Conservation (phyloP, 2,329 filamentous ascomycete species). For the Ascochyta koolunga region DNA sequence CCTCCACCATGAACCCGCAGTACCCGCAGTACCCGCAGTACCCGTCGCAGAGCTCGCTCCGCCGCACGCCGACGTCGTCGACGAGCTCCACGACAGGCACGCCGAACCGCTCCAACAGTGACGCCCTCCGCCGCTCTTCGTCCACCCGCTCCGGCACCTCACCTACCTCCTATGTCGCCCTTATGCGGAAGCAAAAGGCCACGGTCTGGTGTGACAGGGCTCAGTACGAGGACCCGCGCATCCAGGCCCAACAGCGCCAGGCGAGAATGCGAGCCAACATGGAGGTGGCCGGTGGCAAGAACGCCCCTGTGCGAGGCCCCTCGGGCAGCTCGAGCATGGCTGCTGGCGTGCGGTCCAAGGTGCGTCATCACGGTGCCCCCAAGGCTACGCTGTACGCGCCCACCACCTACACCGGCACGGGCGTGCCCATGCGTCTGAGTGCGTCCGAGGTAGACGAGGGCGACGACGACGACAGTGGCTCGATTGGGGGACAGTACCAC, state of each 20-base stretch:
- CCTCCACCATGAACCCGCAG: constrained; percentile 39
- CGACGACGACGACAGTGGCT: constrained; percentile 73
- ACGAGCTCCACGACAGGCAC: constrained; percentile 66
- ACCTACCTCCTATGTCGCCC: constrained; percentile 83
- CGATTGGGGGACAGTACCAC: constrained; percentile 58
- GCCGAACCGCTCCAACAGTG: constrained; percentile 55
- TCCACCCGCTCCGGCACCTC: constrained; percentile 75
- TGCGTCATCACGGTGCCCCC: constrained; percentile 83
- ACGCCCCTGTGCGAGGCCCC: constrained; percentile 43
- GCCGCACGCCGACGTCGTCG: constrained; percentile 71
- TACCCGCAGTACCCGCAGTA: constrained; percentile 45
- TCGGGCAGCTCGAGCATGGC: constrained; percentile 48
- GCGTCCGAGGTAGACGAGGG: constrained; percentile 94
- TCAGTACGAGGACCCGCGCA: constrained; percentile 86
- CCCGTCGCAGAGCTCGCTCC: constrained; percentile 42
- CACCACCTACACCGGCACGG: constrained; percentile 75
- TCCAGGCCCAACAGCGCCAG: constrained; percentile 80
- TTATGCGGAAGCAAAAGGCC: constrained; percentile 96
- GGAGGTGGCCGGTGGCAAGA: constrained; percentile 74
- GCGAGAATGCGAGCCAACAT: constrained; percentile 86
- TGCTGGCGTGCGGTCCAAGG: constrained; percentile 76
- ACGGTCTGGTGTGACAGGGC: constrained; percentile 98
- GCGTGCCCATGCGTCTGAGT: constrained; percentile 88
- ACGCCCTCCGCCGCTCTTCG: constrained; percentile 72
- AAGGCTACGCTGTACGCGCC: constrained; percentile 80